Evolutionary conservation across 2,329 filamentous ascomycete genomes (phyloP), one percentile per base, ranked within the genome.

Genomic region (Trichophyton rubrum): DNA sequence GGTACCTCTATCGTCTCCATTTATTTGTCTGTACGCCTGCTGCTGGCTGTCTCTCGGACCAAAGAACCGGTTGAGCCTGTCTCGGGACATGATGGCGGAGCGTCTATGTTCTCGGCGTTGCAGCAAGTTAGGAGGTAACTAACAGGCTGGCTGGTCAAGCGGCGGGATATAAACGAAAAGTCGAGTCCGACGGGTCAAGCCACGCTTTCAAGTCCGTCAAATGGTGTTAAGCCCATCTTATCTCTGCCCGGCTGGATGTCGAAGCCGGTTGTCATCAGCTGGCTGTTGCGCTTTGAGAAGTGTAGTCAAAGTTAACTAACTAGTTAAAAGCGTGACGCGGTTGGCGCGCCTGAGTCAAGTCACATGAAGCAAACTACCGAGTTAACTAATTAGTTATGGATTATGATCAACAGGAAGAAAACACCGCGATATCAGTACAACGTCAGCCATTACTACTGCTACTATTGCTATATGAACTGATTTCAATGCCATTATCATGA

Each of bases 11-110:
- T 57, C 62, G 53, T 68, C 61, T 17, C 66, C 64, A 6, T 22
- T 60, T 8, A 72, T 47, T 53, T 67, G 70, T 58, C 67, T 69
- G 62, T 73, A 73, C 27, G 68, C 67, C 51, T 63, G 66, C 43
- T 57, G 33, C 22, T 15, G 38, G 4, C 13, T 24, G 17, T 41
- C 30, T 38, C 68, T 66, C 20, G 69, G 68, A 43, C 66, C 63
- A 35, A 75, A 65, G 60, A 74, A 64, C 60, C 66, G 67, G 61
- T 71, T 68, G 35, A 76, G 63, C 59, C 72, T 69, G 56, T 73
- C 68, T 72, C 75, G 74, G 20, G 62, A 35, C 63, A 64, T 64
- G 38, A n/a, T 17, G 30, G 22, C 3, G 1, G 27, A 6, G 49
- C 5, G 27, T 43, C 40, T 38, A 38, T 9, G 33, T 38, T 30